Evolutionary conservation across 2,329 filamentous ascomycete genomes (phyloP).

Genomic region (Annulohypoxylon truncatum): DNA sequence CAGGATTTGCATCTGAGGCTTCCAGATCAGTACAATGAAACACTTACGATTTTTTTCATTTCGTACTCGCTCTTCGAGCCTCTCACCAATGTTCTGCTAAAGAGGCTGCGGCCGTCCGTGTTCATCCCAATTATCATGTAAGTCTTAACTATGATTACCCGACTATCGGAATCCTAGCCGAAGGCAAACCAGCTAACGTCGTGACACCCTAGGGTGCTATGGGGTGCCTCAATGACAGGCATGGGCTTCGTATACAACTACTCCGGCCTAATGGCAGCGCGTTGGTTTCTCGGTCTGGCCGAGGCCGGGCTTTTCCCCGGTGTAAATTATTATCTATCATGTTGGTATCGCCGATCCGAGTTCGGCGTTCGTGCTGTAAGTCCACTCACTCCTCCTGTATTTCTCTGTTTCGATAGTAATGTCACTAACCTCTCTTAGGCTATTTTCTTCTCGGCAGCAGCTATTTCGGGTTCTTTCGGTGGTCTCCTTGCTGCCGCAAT

Average conservation of each 20-base stretch:
- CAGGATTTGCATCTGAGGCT: conserved; percentile 69
- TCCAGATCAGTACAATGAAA: conserved; percentile 75
- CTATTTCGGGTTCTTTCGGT: conserved; percentile 81
- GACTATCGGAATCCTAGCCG: conserved; percentile 9
- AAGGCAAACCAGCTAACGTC: conserved; percentile 44
- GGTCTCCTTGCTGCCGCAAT: conserved; percentile 80
- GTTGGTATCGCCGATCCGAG: conserved; percentile 85
- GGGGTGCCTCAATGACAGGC: conserved; percentile 76
- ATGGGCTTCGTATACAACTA: conserved; percentile 75
- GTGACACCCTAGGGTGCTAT: conserved; percentile 60
- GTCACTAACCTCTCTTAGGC: conserved; percentile 55
- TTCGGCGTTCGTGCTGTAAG: conserved; percentile 77
- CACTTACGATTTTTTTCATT: conserved; percentile 86
- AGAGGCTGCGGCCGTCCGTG: conserved; percentile 77
- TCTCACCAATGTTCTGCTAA: conserved; percentile 83
- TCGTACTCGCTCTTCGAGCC: conserved; percentile 85
- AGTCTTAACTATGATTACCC: conserved; percentile 46
- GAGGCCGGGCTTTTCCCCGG: conserved; percentile 83
- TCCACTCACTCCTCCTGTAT: conserved; percentile 1
- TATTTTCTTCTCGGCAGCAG: conserved; percentile 86
- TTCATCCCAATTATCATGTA: conserved; percentile 88
- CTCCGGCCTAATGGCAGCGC: conserved; percentile 72
- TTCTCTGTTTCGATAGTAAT: neutral
- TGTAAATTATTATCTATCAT: conserved; percentile 83
- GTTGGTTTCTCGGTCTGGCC: conserved; percentile 77